Conservation (phyloP, 345 rosid genomes). For the Melaleuca quinquenervia region DNA sequence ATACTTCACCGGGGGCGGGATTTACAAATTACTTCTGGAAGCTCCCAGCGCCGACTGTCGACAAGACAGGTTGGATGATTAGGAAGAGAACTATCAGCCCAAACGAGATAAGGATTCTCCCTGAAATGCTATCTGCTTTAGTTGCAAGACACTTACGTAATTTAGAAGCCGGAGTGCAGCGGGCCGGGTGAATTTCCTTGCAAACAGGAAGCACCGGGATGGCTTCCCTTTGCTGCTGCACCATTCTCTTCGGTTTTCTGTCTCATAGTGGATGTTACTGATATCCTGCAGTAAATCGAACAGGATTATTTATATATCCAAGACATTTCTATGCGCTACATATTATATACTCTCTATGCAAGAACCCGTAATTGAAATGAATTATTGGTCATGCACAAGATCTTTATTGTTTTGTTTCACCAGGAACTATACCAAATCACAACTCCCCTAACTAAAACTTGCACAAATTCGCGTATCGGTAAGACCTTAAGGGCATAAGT, state of each 20-base stretch:
- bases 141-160: slow-evolving; percentile 26
- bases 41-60: slow-evolving; percentile 24
- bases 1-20: slow-evolving; percentile 2
- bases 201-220: slow-evolving; percentile 79
- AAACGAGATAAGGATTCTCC: neutral
- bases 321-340: neutral
- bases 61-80: neutral
- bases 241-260: slow-evolving; percentile 89
- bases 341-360: neutral
- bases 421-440: neutral
- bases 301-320: neutral
- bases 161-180: slow-evolving; percentile 77
- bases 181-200: slow-evolving; percentile 88
- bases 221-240: slow-evolving; percentile 83
- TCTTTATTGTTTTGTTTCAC: neutral
- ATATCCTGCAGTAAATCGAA: slow-evolving; percentile 35
- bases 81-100: neutral
- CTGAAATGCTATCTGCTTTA: neutral
- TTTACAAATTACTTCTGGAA: slow-evolving; percentile 1
- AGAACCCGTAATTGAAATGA: neutral
- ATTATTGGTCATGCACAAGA: neutral
- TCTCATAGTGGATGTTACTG: slow-evolving; percentile 76
- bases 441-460: neutral
- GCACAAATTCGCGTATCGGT: neutral
- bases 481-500: neutral